A percentile compares a stretch with the other conserved stretches of the same genome.
These are phyloP conservation scores for Beauveria scarabaeidicola DNA, from an alignment of 2,329 filamentous ascomycete species.

Conservation along the genomic window DNA sequence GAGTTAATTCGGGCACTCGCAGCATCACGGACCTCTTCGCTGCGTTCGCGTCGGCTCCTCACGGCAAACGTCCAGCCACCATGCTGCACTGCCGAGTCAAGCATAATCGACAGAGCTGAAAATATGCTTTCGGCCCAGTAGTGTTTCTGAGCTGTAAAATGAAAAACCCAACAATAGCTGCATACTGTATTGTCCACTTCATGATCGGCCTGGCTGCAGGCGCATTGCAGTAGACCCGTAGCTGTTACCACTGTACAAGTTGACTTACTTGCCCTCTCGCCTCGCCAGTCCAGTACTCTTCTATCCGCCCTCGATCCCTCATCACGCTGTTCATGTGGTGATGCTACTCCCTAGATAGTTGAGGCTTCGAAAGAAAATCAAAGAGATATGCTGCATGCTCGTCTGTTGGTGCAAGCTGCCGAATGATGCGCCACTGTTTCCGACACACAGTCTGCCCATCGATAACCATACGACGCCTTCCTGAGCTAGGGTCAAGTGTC, in stretches of 20 bases:
- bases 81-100: not conserved
- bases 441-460: not conserved
- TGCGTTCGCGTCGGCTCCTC: not conserved
- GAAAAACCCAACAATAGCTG: not conserved
- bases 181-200: slow-evolving; percentile 1
- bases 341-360: not conserved
- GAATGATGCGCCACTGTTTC: not conserved
- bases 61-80: not conserved
- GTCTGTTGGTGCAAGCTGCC: not conserved
- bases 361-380: not conserved
- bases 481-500: not conserved
- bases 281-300: not conserved
- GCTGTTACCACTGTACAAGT: not conserved
- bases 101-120: not conserved
- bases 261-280: not conserved
- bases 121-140: not conserved
- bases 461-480: not conserved
- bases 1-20: not conserved
- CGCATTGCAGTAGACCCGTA: not conserved
- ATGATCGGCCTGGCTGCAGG: not conserved
- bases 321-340: not conserved
- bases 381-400: not conserved
- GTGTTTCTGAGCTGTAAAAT: not conserved
- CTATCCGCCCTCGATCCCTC: not conserved
- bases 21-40: not conserved